These are phyloP conservation scores for Papiliotrema flavescens DNA, from an alignment of 1,284 basidiomycete species.

Conservation along the genomic window DNA sequence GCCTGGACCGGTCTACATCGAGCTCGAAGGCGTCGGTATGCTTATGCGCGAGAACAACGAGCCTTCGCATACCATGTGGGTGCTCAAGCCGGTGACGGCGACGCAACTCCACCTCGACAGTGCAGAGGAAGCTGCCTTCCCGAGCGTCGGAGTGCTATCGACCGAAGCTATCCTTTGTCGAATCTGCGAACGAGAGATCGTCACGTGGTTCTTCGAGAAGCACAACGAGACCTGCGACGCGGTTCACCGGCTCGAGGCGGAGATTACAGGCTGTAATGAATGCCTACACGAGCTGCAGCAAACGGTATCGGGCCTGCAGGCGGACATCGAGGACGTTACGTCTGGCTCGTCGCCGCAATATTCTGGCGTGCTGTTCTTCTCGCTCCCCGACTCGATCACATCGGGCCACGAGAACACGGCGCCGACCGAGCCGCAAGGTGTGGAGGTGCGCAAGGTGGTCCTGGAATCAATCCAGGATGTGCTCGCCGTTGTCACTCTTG, in stretches of 20 bases:
- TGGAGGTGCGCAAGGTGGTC: constrained; percentile 76
- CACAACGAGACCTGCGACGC: constrained; percentile 99
- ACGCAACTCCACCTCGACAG: constrained; percentile 42
- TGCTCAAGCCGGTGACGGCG: constrained; percentile 76
- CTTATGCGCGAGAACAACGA: constrained; percentile 88
- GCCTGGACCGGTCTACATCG: constrained; percentile 62
- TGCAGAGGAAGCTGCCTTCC: constrained; percentile 55
- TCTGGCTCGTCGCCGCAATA: constrained; percentile 64
- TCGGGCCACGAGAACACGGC: constrained; percentile 13
- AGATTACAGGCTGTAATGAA: constrained; percentile 91
- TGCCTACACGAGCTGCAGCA: constrained; percentile 79
- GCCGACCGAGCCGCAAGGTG: constrained; percentile 53
- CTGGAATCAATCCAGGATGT: constrained; percentile 73
- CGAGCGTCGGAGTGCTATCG: constrained; percentile 69
- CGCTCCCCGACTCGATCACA: constrained; percentile 30
- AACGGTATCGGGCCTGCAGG: constrained; percentile 70
- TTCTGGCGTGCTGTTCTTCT: constrained; percentile 77
- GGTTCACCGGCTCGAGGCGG: constrained; percentile 92
- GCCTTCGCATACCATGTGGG: constrained; percentile 99
- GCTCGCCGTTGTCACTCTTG: constrained; percentile 75
- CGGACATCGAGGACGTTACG: constrained; percentile 53
- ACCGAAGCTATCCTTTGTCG: constrained; percentile 89
- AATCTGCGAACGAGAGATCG: constrained; percentile 95
- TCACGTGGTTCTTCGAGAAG: constrained; percentile 99
- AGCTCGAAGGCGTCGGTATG: constrained; percentile 98